phyloP scores from a whole-genome alignment of 805 yeast species.

The Priceomyces carsonii region DNA sequence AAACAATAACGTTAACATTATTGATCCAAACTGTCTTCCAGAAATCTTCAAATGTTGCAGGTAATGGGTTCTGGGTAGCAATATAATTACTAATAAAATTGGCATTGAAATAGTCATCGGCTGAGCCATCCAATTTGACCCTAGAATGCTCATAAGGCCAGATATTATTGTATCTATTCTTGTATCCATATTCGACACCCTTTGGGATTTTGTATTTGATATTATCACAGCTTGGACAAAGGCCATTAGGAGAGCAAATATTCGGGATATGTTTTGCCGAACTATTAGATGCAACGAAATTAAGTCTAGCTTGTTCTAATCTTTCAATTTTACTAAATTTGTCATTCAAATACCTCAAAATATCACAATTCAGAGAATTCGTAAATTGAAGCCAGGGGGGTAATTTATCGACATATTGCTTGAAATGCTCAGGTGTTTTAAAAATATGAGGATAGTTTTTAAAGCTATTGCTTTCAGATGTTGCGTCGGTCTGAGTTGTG shows the following conservation, averaged over 20 bases:
- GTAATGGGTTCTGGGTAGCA: slow-evolving; percentile 48
- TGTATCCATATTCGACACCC: slow-evolving; percentile 46
- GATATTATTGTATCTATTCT: slow-evolving; percentile 46
- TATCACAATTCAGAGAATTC: slow-evolving; percentile 16
- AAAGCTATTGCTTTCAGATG: slow-evolving; percentile 4
- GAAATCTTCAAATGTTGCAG: slow-evolving; percentile 42
- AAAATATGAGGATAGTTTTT: slow-evolving; percentile 22
- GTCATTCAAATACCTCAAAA: slow-evolving; percentile 23
- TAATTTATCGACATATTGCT: slow-evolving; percentile 14
- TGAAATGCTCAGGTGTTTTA: slow-evolving; percentile 19
- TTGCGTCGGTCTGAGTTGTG: slow-evolving; percentile 1
- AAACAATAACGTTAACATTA: slow-evolving; percentile 34
- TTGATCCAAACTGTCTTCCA: slow-evolving; percentile 41
- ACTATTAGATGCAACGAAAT: slow-evolving; percentile 27
- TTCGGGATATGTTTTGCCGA: slow-evolving; percentile 16
- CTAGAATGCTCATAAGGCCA: slow-evolving; percentile 54
- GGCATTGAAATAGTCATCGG: slow-evolving; percentile 47
- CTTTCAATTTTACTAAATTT: slow-evolving; percentile 41
- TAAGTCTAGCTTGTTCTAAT: slow-evolving; percentile 38
- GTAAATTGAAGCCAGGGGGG: slow-evolving; percentile 37
- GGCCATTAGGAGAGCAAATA: slow-evolving; percentile 39
- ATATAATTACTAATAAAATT: slow-evolving; percentile 43
- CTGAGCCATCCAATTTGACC: slow-evolving; percentile 30
- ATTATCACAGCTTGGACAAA: slow-evolving; percentile 44
- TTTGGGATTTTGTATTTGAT: slow-evolving; percentile 40